Evolutionary conservation across 805 yeast genomes (phyloP), one percentile per base, ranked within the genome.

Genomic region (Yamadazyma takamatsuzukensis): DNA sequence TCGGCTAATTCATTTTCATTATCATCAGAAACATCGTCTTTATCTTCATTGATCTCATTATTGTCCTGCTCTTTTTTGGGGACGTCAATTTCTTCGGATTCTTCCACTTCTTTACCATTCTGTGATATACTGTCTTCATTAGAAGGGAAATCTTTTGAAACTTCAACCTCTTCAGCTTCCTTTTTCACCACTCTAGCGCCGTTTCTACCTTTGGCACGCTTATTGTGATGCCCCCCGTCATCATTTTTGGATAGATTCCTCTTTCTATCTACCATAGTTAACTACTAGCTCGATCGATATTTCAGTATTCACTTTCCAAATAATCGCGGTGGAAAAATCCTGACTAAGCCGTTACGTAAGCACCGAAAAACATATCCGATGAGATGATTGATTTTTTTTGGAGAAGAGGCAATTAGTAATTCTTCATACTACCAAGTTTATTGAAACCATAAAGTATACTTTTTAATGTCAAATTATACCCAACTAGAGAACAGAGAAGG

Each of bases 381-480:
- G n/a, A n/a, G n/a, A n/a, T n/a, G n/a, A n/a, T n/a, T n/a, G n/a
- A n/a, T n/a, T n/a, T n/a, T n/a, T n/a, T n/a, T n/a, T n/a, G n/a
- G n/a, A n/a, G n/a, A n/a, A n/a, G n/a, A n/a, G n/a, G n/a, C n/a
- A n/a, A n/a, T n/a, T n/a, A n/a, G n/a, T n/a, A n/a, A n/a, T n/a
- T n/a, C n/a, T n/a, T n/a, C n/a, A n/a, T n/a, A n/a, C n/a, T n/a
- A n/a, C n/a, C n/a, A n/a, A n/a, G n/a, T n/a, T n/a, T n/a, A n/a
- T n/a, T n/a, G n/a, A n/a, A n/a, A n/a, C n/a, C n/a, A n/a, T n/a
- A n/a, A n/a, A n/a, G n/a, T n/a, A n/a, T n/a, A n/a, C n/a, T n/a
- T n/a, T n/a, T n/a, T 30, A 8, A 71, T 70, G 76, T 70, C 76
- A 5, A 66, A 69, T 41, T 72, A 72, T 44, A 65, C 75, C 9